Base-by-base conservation (phyloP, 2,329 filamentous ascomycete genomes). In the Fusarium floridanum region DNA sequence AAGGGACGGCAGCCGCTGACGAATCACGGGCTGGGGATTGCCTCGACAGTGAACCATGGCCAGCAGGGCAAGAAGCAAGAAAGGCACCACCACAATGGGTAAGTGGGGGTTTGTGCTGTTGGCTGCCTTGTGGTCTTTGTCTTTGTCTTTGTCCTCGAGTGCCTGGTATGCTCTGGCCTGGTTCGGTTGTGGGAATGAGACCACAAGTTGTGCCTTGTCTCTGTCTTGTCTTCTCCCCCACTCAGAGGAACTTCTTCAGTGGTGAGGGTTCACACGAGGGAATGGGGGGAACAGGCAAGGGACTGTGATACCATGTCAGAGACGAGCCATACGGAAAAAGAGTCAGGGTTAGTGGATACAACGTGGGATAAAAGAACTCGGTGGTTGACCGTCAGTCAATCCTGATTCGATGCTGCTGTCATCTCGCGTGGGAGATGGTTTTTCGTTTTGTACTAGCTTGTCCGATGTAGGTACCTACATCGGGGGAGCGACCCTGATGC, bases 21-120 rank as follows among this genome's bases (percentile, higher is more conserved):
- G 67, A 77, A 77, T 74, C 17, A 67, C 27, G 17, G n/a, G 16
- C 5, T n/a, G n/a, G 37, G 39, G 55, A 73, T 67, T 65, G 66
- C 53, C 27, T 27, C 53, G n/a, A 32, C 14, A 8, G 39, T 29
- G 17, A 27, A 60, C 37, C 10, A 43, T n/a, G 27, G n/a, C 59
- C 9, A 32, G 12, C 57, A 45, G 32, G 29, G 53, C n/a, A 12
- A 32, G 29, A 32, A 34, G 32, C 53, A 36, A 32, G 29, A n/a
- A 45, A 61, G 20, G 37, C 11, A 29, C 59, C 39, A 43, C 61
- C 66, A 39, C 41, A 57, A 22, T 59, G 37, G 57, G 62, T 41
- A 69, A 55, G 63, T 57, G 63, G 66, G 62, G 62, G 62, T 37
- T 41, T 55, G 43, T 32, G 14, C 16, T 27, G 34, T 27, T 36